Evolutionary conservation across 2,329 filamentous ascomycete genomes (phyloP).

Genomic region (Fusarium sp.): DNA sequence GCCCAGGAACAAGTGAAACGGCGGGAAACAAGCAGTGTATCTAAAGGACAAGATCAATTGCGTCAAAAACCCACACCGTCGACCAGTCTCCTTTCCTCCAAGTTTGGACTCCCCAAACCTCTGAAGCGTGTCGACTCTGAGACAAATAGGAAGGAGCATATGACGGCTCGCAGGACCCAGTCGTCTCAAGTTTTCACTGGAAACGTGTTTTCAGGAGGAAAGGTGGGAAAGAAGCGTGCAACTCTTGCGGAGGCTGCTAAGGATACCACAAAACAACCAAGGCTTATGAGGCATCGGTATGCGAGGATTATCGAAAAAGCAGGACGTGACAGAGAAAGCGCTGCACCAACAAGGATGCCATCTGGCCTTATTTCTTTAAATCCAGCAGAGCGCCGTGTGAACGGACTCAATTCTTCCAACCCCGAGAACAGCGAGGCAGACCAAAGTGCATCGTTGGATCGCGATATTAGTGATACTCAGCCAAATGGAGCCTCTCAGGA

Average conservation of each 20-base stretch:
- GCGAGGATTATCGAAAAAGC: conserved; percentile 56
- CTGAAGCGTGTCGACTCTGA: conserved; percentile 8
- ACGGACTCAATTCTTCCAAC: neutral
- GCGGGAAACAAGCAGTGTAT: conserved; percentile 9
- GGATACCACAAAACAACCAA: conserved; percentile 56
- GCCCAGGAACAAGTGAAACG: conserved; percentile 5
- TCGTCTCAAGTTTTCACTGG: conserved; percentile 14
- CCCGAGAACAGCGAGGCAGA: conserved; percentile 12
- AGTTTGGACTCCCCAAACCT: conserved; percentile 15
- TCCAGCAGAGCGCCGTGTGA: conserved; percentile 29
- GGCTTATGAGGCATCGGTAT: conserved; percentile 52
- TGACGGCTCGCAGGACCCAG: conserved; percentile 24
- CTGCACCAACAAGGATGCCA: conserved; percentile 52
- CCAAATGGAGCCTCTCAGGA: conserved; percentile 2
- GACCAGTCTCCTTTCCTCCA: conserved; percentile 16
- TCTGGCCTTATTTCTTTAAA: conserved; percentile 47
- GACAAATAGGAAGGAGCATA: conserved; percentile 6
- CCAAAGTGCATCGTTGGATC: conserved; percentile 10
- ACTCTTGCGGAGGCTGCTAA: conserved; percentile 54
- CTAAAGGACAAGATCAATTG: neutral
- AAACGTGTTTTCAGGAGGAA: conserved; percentile 62
- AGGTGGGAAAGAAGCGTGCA: conserved; percentile 50
- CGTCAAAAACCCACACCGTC: conserved; percentile 12
- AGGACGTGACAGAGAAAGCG: conserved; percentile 58
- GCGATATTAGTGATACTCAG: conserved; percentile 18